phyloP scores from a whole-genome alignment of 345 rosid species.

The Raphanus raphanistrum region DNA sequence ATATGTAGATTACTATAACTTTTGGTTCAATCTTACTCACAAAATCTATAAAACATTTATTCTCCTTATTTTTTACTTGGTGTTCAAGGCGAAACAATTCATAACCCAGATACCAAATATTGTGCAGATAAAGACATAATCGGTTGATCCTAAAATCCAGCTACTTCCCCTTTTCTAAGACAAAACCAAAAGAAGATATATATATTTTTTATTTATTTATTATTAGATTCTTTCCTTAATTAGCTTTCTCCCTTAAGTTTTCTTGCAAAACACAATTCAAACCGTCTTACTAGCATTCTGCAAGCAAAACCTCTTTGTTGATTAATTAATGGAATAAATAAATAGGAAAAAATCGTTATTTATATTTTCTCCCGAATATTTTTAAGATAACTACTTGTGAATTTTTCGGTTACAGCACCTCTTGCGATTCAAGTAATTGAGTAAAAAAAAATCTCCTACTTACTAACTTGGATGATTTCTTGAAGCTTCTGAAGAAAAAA shows the following conservation, averaged over 20 bases:
- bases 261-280: constrained; percentile 3
- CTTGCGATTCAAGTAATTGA: constrained; percentile 21
- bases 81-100: not conserved
- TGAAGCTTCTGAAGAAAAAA: constrained; percentile 26
- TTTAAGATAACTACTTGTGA: not conserved
- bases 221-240: not conserved
- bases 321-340: not conserved
- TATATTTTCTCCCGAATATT: constrained; percentile 12
- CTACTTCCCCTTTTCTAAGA: constrained; percentile 21
- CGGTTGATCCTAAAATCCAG: constrained; percentile 22
- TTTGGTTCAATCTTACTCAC: not conserved
- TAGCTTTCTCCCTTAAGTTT: not conserved
- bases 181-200: constrained; percentile 3
- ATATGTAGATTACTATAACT: no score
- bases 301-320: not conserved
- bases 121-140: not conserved
- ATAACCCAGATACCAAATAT: constrained; percentile 3
- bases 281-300: not conserved
- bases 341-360: not conserved
- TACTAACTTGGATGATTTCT: constrained; percentile 22
- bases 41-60: not conserved
- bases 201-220: not conserved
- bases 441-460: not conserved
- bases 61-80: not conserved
- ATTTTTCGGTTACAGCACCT: constrained; percentile 11